Conservation (phyloP, 2,329 filamentous ascomycete genomes). For the Xylaria sp. region DNA sequence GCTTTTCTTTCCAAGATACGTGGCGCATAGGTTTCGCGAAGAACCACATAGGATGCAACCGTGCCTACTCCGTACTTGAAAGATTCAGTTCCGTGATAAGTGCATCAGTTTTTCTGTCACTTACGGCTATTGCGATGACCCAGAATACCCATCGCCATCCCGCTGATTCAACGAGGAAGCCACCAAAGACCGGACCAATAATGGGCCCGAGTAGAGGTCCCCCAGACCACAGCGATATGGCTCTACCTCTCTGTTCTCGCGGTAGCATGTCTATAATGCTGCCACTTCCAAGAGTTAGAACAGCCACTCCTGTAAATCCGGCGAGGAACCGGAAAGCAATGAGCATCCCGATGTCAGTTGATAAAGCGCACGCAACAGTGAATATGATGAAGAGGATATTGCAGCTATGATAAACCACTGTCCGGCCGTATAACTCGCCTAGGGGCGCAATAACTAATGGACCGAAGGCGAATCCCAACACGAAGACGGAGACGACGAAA, state of each 20-base stretch:
- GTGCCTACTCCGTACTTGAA: slow-evolving; percentile 17
- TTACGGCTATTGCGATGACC: slow-evolving; percentile 48
- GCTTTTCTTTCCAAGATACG: slow-evolving; percentile 56
- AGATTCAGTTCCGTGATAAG: not conserved
- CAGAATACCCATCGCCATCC: slow-evolving; percentile 61
- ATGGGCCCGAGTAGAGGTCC: slow-evolving; percentile 52
- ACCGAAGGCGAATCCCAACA: slow-evolving; percentile 63
- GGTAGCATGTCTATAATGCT: slow-evolving; percentile 60
- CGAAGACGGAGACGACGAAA: slow-evolving; percentile 67
- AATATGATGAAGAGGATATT: slow-evolving; percentile 57
- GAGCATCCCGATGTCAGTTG: slow-evolving; percentile 33
- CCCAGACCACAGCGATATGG: slow-evolving; percentile 49
- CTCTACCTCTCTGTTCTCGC: slow-evolving; percentile 48
- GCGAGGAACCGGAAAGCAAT: slow-evolving; percentile 46
- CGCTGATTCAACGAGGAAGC: slow-evolving; percentile 43
- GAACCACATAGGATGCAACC: slow-evolving; percentile 24
- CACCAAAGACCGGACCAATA: slow-evolving; percentile 57
- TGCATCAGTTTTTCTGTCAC: not conserved
- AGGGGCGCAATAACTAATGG: slow-evolving; percentile 59
- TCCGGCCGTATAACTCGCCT: slow-evolving; percentile 57
- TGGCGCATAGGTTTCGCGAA: slow-evolving; percentile 55
- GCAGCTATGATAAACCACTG: slow-evolving; percentile 54
- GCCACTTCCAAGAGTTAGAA: slow-evolving; percentile 61
- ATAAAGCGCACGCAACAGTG: slow-evolving; percentile 52
- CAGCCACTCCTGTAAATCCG: slow-evolving; percentile 56